phyloP scores from a whole-genome alignment of 2,329 filamentous ascomycete species.

The Bipolaris sorokiniana region DNA sequence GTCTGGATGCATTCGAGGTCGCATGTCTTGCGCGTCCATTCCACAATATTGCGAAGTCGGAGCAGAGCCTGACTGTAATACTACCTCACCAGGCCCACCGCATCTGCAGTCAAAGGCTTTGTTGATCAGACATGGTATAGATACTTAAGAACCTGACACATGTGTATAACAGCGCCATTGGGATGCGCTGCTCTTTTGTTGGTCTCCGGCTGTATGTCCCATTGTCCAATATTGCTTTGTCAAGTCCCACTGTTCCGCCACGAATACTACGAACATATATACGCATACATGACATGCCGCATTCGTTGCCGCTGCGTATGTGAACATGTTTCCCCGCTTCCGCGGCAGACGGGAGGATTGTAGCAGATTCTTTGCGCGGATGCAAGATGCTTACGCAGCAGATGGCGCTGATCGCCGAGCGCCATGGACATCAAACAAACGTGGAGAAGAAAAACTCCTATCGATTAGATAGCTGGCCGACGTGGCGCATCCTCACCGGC shows the following conservation, averaged over 20 bases:
- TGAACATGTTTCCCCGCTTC: neutral
- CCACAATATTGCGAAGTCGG: slow-evolving; percentile 11
- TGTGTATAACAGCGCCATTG: neutral
- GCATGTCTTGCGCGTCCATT: slow-evolving; percentile 14
- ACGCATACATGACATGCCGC: neutral
- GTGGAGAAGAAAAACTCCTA: slow-evolving; percentile 25
- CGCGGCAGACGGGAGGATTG: neutral
- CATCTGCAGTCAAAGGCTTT: neutral
- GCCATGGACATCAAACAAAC: slow-evolving; percentile 14
- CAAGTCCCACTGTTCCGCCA: neutral
- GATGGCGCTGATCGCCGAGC: slow-evolving; percentile 4
- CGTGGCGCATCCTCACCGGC: slow-evolving; percentile 13
- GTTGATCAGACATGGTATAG: slow-evolving; percentile 1
- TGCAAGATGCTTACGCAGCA: slow-evolving; percentile 12
- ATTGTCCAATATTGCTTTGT: slow-evolving; percentile 1
- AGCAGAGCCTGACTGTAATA: neutral
- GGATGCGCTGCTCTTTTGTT: slow-evolving; percentile 3
- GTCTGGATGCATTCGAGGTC: slow-evolving; percentile 8
- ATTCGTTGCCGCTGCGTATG: neutral
- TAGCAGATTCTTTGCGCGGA: slow-evolving; percentile 5
- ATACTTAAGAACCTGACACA: neutral
- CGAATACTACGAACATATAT: neutral
- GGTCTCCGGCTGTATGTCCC: slow-evolving; percentile 3
- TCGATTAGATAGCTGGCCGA: slow-evolving; percentile 31
- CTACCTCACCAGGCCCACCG: slow-evolving; percentile 8